These are phyloP conservation scores for Fusarium agapanthi DNA, from an alignment of 2,329 filamentous ascomycete genomes.

Conservation along the genomic window DNA sequence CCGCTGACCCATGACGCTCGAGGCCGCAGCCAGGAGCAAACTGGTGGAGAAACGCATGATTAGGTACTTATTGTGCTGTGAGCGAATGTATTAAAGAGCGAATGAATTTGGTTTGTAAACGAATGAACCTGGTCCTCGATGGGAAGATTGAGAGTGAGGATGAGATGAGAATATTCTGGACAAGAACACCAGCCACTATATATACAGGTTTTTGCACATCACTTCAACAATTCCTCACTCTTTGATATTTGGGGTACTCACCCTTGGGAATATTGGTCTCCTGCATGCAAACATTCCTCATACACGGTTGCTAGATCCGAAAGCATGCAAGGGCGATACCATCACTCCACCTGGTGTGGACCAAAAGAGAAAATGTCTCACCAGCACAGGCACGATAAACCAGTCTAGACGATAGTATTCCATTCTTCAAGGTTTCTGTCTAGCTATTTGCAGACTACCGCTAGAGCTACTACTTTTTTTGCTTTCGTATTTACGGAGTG, in stretches of 20 bases:
- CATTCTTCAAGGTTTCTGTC: not conserved
- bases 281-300: constrained; percentile 22
- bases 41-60: constrained; percentile 25
- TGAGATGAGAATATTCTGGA: constrained; percentile 12
- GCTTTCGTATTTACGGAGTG: not conserved
- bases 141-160: constrained; percentile 28
- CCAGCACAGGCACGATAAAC: not conserved
- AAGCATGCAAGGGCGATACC: constrained; percentile 28
- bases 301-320: not conserved
- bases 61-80: not conserved
- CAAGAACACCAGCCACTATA: constrained; percentile 9
- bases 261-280: not conserved
- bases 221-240: not conserved
- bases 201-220: constrained; percentile 10
- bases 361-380: constrained; percentile 21
- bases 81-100: constrained; percentile 9
- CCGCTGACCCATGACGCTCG: constrained; percentile 20
- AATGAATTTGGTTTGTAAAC: constrained; percentile 20
- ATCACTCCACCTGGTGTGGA: not conserved
- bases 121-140: constrained; percentile 32
- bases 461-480: not conserved
- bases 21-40: constrained; percentile 23
- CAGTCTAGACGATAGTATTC: not conserved
- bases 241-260: not conserved
- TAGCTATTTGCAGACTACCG: constrained; percentile 7